Conservation (phyloP, 2,329 filamentous ascomycete species). For the Neodidymelliopsis sp. region DNA sequence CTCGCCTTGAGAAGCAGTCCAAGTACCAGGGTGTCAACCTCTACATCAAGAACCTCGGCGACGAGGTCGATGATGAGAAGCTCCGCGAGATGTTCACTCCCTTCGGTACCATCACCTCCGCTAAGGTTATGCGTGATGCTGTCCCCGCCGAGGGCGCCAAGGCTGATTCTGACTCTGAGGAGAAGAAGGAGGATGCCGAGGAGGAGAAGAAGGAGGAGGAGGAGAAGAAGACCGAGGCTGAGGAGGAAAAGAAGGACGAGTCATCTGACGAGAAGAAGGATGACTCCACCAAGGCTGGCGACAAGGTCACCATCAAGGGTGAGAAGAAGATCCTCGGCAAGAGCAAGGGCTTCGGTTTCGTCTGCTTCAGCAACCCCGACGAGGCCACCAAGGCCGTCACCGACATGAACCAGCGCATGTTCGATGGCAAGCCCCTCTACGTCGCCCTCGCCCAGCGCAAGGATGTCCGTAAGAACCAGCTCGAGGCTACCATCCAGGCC, state of each 20-base stretch:
- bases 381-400: slow-evolving; percentile 99
- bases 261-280: slow-evolving; percentile 67
- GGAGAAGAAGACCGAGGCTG: slow-evolving; percentile 62
- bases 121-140: slow-evolving; percentile 97
- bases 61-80: slow-evolving; percentile 98
- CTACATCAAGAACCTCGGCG: slow-evolving; percentile 98
- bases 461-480: slow-evolving; percentile 98
- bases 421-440: slow-evolving; percentile 95
- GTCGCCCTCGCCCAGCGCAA: slow-evolving; percentile 98
- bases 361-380: slow-evolving; percentile 99
- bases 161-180: slow-evolving; percentile 54
- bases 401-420: slow-evolving; percentile 99
- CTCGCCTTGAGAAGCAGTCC: slow-evolving; percentile 95
- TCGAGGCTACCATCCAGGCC: slow-evolving; percentile 98
- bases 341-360: slow-evolving; percentile 99
- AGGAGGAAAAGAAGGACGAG: slow-evolving; percentile 65
- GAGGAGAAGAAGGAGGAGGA: slow-evolving; percentile 64
- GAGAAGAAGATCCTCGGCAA: slow-evolving; percentile 80
- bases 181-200: slow-evolving; percentile 52
- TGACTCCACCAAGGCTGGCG: slow-evolving; percentile 60
- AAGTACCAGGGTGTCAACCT: slow-evolving; percentile 99
- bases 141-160: slow-evolving; percentile 59
- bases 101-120: slow-evolving; percentile 95
- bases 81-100: slow-evolving; percentile 90
- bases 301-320: slow-evolving; percentile 62